These are phyloP conservation scores for Epichloe sylvatica DNA, from an alignment of 2,329 filamentous ascomycete species.

Conservation along the genomic window DNA sequence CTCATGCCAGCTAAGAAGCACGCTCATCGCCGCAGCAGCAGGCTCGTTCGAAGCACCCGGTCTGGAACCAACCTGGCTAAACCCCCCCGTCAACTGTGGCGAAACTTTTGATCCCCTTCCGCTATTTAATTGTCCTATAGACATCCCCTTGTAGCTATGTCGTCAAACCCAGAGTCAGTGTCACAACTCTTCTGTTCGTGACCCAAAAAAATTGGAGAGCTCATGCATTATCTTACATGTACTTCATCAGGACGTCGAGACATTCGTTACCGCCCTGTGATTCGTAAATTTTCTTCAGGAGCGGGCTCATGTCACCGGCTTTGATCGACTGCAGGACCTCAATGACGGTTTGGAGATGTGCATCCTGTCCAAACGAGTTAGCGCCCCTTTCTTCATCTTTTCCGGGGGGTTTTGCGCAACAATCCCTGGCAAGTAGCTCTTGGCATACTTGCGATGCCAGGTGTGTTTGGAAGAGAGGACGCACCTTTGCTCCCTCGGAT, in stretches of 20 bases:
- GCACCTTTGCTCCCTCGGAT: conserved; percentile 42
- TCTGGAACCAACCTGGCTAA: conserved; percentile 59
- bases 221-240: conserved; percentile 46
- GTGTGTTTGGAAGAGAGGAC: background rate
- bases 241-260: conserved; percentile 93
- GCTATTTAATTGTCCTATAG: conserved; percentile 26
- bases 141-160: conserved; percentile 81
- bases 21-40: conserved; percentile 84
- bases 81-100: conserved; percentile 63
- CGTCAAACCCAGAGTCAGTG: background rate
- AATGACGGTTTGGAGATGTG: conserved; percentile 74
- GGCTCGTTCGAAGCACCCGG: conserved; percentile 46
- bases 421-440: background rate
- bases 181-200: background rate
- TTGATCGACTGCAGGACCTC: conserved; percentile 95
- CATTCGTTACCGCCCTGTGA: conserved; percentile 70
- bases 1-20: conserved; percentile 95
- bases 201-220: too few species aligned
- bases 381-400: background rate
- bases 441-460: background rate
- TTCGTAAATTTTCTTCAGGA: conserved; percentile 68
- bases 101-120: conserved; percentile 28
- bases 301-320: conserved; percentile 84
- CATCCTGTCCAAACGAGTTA: conserved; percentile 41
- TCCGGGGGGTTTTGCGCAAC: background rate